These are phyloP conservation scores for Aspergillus avenaceus DNA, from an alignment of 495 filamentous ascomycete species.

Conservation along the genomic window DNA sequence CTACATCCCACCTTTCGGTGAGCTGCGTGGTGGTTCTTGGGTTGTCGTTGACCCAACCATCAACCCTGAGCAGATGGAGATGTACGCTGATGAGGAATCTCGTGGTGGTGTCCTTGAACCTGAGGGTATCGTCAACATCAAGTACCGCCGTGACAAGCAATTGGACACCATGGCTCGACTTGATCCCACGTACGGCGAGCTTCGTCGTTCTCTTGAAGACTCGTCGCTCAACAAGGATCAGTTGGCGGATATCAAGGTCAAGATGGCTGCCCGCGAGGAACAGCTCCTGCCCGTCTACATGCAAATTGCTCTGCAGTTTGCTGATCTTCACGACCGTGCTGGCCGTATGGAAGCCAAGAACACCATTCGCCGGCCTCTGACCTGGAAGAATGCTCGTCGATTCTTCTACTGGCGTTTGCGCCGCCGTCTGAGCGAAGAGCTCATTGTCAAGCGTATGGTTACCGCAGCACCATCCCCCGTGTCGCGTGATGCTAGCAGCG, in stretches of 20 bases:
- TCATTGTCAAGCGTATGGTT: conserved; percentile 84
- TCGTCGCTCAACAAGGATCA: conserved; percentile 66
- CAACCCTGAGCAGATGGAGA: conserved; percentile 95
- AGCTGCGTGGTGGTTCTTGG: conserved; percentile 98
- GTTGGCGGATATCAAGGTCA: conserved; percentile 69
- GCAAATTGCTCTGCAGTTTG: conserved; percentile 91
- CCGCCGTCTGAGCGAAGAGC: conserved; percentile 93
- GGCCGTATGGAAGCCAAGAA: conserved; percentile 98
- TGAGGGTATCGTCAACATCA: conserved; percentile 97
- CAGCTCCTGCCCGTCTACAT: conserved; percentile 85
- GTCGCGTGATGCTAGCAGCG: conserved; percentile 25
- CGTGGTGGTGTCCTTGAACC: conserved; percentile 97
- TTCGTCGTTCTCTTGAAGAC: conserved; percentile 72
- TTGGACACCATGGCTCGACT: conserved; percentile 97
- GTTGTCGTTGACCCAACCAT: conserved; percentile 98
- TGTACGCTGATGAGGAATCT: conserved; percentile 96
- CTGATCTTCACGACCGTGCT: conserved; percentile 94
- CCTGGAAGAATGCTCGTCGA: conserved; percentile 86
- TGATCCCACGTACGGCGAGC: conserved; percentile 74
- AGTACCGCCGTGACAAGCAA: conserved; percentile 95
- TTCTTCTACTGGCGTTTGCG: conserved; percentile 99
- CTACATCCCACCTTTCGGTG: conserved; percentile 94
- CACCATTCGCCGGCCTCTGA: conserved; percentile 75
- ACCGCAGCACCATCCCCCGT: conserved; percentile 40
- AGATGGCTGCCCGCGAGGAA: conserved; percentile 85